phyloP scores from a whole-genome alignment of 2,329 filamentous ascomycete genomes.

The Leptosphaerulina australis region DNA sequence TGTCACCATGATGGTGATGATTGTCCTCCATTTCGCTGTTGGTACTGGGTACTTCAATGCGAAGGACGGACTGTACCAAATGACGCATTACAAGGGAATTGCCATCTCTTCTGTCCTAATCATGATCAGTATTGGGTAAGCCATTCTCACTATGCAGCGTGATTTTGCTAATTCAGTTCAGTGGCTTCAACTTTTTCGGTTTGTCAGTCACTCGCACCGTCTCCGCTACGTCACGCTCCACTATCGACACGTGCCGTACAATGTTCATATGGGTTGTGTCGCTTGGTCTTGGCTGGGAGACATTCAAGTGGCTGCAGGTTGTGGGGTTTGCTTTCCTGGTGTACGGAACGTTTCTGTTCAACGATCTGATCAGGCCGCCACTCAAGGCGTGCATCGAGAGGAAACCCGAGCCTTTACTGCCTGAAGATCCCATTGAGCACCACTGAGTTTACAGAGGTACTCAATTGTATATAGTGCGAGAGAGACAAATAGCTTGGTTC shows the following conservation, averaged over 20 bases:
- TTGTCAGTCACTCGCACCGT: slow-evolving; percentile 88
- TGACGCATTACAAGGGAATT: slow-evolving; percentile 73
- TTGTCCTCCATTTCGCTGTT: slow-evolving; percentile 76
- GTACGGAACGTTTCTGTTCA: slow-evolving; percentile 96
- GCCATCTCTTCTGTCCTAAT: slow-evolving; percentile 82
- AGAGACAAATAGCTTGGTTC: not conserved
- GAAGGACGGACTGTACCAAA: slow-evolving; percentile 80
- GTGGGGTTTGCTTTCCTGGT: slow-evolving; percentile 86
- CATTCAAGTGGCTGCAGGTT: slow-evolving; percentile 96
- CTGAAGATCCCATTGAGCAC: slow-evolving; percentile 86
- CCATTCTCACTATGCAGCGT: slow-evolving; percentile 22
- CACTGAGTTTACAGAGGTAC: slow-evolving; percentile 15
- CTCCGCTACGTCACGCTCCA: slow-evolving; percentile 90
- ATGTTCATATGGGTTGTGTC: slow-evolving; percentile 98
- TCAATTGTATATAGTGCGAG: slow-evolving; percentile 1
- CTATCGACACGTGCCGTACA: slow-evolving; percentile 96
- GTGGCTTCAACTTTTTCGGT: slow-evolving; percentile 98
- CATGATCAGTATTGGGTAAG: slow-evolving; percentile 96
- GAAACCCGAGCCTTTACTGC: slow-evolving; percentile 68
- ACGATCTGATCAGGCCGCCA: slow-evolving; percentile 87
- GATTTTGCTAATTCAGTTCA: slow-evolving; percentile 47
- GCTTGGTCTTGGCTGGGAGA: slow-evolving; percentile 91
- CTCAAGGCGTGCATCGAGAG: slow-evolving; percentile 68
- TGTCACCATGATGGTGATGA: slow-evolving; percentile 78
- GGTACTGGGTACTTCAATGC: slow-evolving; percentile 92